These are phyloP conservation scores for Chernovozyma sophiae-reginae DNA, from an alignment of 1,139 yeast species.

Conservation along the genomic window DNA sequence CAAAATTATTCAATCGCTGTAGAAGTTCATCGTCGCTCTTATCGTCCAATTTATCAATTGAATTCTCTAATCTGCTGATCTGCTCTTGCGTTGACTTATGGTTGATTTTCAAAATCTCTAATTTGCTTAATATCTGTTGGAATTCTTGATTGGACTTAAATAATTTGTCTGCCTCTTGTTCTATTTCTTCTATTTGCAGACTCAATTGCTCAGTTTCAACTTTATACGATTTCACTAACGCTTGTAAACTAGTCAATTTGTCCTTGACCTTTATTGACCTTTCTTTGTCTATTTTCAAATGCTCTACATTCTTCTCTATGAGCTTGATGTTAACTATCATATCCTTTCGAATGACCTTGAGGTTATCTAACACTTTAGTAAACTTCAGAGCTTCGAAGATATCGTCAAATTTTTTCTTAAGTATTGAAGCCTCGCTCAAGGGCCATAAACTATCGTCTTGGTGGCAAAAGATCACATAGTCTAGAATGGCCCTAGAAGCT, in stretches of 20 bases:
- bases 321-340: slow-evolving; percentile 70
- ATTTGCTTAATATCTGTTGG: slow-evolving; percentile 63
- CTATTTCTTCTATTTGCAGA: slow-evolving; percentile 46
- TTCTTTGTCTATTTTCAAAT: slow-evolving; percentile 66
- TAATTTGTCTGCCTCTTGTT: slow-evolving; percentile 56
- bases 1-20: slow-evolving; percentile 51
- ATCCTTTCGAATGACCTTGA: slow-evolving; percentile 74
- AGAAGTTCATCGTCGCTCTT: slow-evolving; percentile 51
- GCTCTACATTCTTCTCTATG: slow-evolving; percentile 73
- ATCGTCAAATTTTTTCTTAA: slow-evolving; percentile 92
- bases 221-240: slow-evolving; percentile 42
- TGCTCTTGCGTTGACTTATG: slow-evolving; percentile 44
- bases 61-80: slow-evolving; percentile 40
- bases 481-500: slow-evolving; percentile 81
- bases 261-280: slow-evolving; percentile 60
- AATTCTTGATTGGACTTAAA: slow-evolving; percentile 80
- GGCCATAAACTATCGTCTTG: slow-evolving; percentile 99
- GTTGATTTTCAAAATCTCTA: slow-evolving; percentile 54
- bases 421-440: slow-evolving; percentile 78
- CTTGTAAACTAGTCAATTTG: slow-evolving; percentile 42
- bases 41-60: slow-evolving; percentile 46
- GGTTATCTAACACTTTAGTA: slow-evolving; percentile 81
- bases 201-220: slow-evolving; percentile 50
- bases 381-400: slow-evolving; percentile 93
- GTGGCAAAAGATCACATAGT: slow-evolving; percentile 93